These are phyloP conservation scores for Thamnidium elegans DNA, from an alignment of 192 early-diverging fungal genomes.

Conservation along the genomic window DNA sequence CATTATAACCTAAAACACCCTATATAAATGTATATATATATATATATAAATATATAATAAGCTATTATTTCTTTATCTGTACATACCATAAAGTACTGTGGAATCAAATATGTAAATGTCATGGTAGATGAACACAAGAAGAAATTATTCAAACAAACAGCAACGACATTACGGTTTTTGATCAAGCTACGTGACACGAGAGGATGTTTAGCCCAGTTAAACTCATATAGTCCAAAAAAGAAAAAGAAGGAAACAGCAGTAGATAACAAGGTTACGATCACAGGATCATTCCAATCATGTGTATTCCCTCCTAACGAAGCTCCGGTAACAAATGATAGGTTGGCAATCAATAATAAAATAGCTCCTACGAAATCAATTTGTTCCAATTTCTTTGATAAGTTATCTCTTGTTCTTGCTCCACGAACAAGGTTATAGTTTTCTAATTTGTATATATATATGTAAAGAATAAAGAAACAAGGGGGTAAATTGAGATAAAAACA, in stretches of 20 bases:
- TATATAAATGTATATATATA: not conserved
- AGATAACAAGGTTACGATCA: slow-evolving; percentile 58
- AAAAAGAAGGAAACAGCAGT: slow-evolving; percentile 46
- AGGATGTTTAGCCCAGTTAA: slow-evolving; percentile 65
- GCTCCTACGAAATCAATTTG: slow-evolving; percentile 71
- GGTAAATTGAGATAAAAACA: slow-evolving; percentile 89
- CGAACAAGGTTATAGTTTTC: slow-evolving; percentile 29
- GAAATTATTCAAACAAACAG: slow-evolving; percentile 61
- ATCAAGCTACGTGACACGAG: slow-evolving; percentile 62
- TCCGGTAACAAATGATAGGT: slow-evolving; percentile 66
- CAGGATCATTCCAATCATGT: slow-evolving; percentile 64
- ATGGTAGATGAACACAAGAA: slow-evolving; percentile 40
- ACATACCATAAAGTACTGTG: slow-evolving; percentile 30
- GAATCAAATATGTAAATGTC: slow-evolving; percentile 16
- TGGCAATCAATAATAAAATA: slow-evolving; percentile 42
- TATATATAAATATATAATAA: not conserved
- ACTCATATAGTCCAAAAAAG: slow-evolving; percentile 53
- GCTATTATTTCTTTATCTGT: not conserved
- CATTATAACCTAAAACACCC: slow-evolving; percentile 23
- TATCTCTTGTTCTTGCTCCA: slow-evolving; percentile 39
- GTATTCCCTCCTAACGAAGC: slow-evolving; percentile 70
- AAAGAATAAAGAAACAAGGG: slow-evolving; percentile 58
- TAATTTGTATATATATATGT: slow-evolving; percentile 35
- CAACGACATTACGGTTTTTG: slow-evolving; percentile 57
- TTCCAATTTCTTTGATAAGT: slow-evolving; percentile 53